Evolutionary conservation across 352 stramenopile genomes (phyloP).

Genomic region (Pythium chondricola): DNA sequence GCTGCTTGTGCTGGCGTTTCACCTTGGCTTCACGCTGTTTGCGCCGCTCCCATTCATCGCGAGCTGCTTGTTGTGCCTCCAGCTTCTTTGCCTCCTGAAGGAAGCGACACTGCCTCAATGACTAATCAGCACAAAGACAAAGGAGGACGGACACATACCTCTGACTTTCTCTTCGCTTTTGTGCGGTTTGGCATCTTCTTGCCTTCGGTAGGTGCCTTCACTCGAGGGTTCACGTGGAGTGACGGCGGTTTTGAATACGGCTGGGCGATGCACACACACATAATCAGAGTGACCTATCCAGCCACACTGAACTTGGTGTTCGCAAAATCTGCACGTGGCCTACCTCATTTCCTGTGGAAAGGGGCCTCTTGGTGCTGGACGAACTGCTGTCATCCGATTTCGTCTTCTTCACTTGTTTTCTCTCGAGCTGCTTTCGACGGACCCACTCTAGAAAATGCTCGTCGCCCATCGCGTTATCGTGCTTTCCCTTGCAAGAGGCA

Average conservation of each 20-base stretch:
- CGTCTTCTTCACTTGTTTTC: slow-evolving; percentile 1
- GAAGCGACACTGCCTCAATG: too few relatives aligned
- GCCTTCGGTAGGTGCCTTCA: slow-evolving; percentile 1
- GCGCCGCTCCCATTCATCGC: slow-evolving; percentile 35
- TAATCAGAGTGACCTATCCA: not conserved
- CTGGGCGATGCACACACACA: not conserved
- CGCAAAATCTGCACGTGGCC: too few relatives aligned
- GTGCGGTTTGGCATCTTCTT: slow-evolving; percentile 1
- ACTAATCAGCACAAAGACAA: too few relatives aligned
- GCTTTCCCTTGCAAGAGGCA: not conserved
- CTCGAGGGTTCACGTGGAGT: slow-evolving; percentile 43
- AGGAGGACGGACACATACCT: too few relatives aligned
- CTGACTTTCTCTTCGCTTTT: too few relatives aligned
- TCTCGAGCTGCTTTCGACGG: slow-evolving; percentile 21
- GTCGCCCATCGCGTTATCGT: slow-evolving; percentile 20
- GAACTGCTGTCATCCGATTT: slow-evolving; percentile 7
- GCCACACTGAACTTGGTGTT: too few relatives aligned
- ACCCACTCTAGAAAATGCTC: slow-evolving; percentile 37
- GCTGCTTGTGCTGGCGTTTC: slow-evolving; percentile 22
- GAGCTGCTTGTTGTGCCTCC: too few relatives aligned
- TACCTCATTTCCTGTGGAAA: not conserved
- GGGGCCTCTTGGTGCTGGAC: not conserved
- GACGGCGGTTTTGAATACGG: slow-evolving; percentile 34
- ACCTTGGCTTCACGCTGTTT: slow-evolving; percentile 43
- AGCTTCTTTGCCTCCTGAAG: not conserved